Evolutionary conservation across 2,329 filamentous ascomycete species (phyloP).

Genomic region (Fusarium torreyae): DNA sequence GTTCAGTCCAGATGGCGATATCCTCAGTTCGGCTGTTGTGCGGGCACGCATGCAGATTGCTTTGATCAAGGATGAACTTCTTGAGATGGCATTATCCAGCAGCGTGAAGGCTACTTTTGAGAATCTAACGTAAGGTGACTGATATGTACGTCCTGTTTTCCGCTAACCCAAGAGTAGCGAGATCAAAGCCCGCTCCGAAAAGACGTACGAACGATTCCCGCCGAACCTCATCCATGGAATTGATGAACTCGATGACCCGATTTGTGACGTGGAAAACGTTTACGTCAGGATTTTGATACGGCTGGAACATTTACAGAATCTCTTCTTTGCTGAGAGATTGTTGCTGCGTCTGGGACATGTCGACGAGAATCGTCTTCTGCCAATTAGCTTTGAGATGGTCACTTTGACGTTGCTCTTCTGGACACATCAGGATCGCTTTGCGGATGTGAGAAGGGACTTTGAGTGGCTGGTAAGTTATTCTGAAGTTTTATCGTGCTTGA

Average conservation of each 20-base stretch:
- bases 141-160: rapidly evolving
- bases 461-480: conserved; percentile 63
- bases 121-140: conserved; percentile 39
- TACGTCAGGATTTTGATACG: conserved; percentile 64
- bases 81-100: conserved; percentile 68
- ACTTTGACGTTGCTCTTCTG: conserved; percentile 63
- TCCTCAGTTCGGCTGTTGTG: conserved; percentile 62
- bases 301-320: conserved; percentile 68
- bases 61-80: conserved; percentile 69
- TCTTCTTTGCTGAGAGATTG: conserved; percentile 72
- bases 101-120: conserved; percentile 31
- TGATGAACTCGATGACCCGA: conserved; percentile 55
- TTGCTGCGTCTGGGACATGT: conserved; percentile 62
- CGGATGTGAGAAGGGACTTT: conserved; percentile 59
- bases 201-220: conserved; percentile 55
- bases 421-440: conserved; percentile 65
- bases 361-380: conserved; percentile 58
- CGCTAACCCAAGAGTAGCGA: conserved; percentile 48
- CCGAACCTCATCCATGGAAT: conserved; percentile 57
- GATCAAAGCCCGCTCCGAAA: conserved; percentile 55
- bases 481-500: rapidly evolving
- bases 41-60: conserved; percentile 65
- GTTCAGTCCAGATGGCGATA: conserved; percentile 64
- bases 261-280: conserved; percentile 51
- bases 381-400: conserved; percentile 65